A percentile compares a stretch with the other conserved stretches of the same genome.
phyloP scores from a whole-genome alignment of 371 early-diverging fungal genomes.

The Funneliformis caledonium region DNA sequence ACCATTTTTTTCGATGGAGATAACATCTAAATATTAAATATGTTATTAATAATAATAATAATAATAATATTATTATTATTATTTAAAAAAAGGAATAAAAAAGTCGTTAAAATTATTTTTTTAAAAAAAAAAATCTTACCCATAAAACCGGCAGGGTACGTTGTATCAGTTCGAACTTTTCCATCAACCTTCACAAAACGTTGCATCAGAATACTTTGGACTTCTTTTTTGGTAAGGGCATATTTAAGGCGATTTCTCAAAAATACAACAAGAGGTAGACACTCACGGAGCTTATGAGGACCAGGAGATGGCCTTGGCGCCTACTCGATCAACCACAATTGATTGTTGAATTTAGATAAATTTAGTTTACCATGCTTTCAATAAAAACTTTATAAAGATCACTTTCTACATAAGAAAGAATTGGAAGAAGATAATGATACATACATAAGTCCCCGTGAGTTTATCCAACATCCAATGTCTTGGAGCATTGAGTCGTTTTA shows the following conservation, averaged over 20 bases:
- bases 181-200: constrained; percentile 99
- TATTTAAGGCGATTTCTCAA: constrained; percentile 99
- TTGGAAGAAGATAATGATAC: constrained; percentile 29
- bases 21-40: constrained; percentile 76
- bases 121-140: constrained; percentile 52
- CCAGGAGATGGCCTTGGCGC: constrained; percentile 98
- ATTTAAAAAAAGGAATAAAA: constrained; percentile 24
- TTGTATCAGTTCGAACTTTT: constrained; percentile 98
- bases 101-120: neutral
- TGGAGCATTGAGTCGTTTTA: constrained; percentile 99
- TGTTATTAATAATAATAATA: too few relatives aligned
- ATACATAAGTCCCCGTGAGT: constrained; percentile 92
- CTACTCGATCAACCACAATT: constrained; percentile 48
- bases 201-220: constrained; percentile 96
- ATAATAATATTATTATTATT: too few relatives aligned
- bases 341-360: neutral
- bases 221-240: constrained; percentile 98
- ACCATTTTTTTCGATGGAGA: constrained; percentile 98
- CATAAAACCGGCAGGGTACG: constrained; percentile 99
- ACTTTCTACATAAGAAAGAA: neutral
- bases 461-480: constrained; percentile 99
- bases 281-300: constrained; percentile 99
- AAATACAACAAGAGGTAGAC: constrained; percentile 98
- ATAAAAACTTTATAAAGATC: neutral
- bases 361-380: neutral